Evolutionary conservation across 2,329 filamentous ascomycete species (phyloP).

Genomic region (Sodiomyces alkalinus): DNA sequence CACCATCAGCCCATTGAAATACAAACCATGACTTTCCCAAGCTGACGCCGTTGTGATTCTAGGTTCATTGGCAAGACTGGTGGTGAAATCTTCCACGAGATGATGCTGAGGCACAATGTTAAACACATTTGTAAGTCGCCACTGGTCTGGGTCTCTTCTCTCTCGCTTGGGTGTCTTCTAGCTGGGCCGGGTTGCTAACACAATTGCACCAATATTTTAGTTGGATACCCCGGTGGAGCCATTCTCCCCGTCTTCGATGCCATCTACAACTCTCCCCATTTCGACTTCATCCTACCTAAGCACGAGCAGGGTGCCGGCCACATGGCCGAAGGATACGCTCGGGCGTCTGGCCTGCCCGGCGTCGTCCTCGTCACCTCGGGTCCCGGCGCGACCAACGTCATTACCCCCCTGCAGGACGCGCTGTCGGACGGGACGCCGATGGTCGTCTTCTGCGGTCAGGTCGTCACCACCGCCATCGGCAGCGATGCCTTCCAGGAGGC

Average conservation of each 20-base stretch:
- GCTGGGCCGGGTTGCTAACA: too few relatives aligned
- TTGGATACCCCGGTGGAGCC: slow-evolving; percentile 85
- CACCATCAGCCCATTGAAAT: too few relatives aligned
- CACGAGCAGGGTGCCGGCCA: slow-evolving; percentile 97
- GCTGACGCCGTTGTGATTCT: slow-evolving; percentile 4
- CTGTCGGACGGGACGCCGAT: slow-evolving; percentile 90
- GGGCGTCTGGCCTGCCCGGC: slow-evolving; percentile 83
- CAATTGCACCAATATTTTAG: too few relatives aligned
- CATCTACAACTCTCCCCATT: slow-evolving; percentile 95
- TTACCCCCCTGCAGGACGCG: slow-evolving; percentile 93
- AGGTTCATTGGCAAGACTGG: slow-evolving; percentile 90
- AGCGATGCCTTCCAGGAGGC: slow-evolving; percentile 89
- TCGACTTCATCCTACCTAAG: slow-evolving; percentile 86
- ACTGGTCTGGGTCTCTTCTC: not conserved
- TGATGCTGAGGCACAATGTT: slow-evolving; percentile 88
- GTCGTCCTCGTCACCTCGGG: slow-evolving; percentile 95
- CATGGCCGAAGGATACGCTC: slow-evolving; percentile 95
- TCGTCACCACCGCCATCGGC: slow-evolving; percentile 76
- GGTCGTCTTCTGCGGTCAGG: slow-evolving; percentile 92
- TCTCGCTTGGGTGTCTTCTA: too few relatives aligned
- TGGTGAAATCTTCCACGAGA: slow-evolving; percentile 96
- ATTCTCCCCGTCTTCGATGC: slow-evolving; percentile 97
- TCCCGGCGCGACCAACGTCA: slow-evolving; percentile 88
- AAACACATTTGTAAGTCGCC: slow-evolving; percentile 88
- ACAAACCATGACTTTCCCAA: too few relatives aligned